These are phyloP conservation scores for Rosa chinensis DNA, from an alignment of 306 rosid genomes.

Conservation along the genomic window DNA sequence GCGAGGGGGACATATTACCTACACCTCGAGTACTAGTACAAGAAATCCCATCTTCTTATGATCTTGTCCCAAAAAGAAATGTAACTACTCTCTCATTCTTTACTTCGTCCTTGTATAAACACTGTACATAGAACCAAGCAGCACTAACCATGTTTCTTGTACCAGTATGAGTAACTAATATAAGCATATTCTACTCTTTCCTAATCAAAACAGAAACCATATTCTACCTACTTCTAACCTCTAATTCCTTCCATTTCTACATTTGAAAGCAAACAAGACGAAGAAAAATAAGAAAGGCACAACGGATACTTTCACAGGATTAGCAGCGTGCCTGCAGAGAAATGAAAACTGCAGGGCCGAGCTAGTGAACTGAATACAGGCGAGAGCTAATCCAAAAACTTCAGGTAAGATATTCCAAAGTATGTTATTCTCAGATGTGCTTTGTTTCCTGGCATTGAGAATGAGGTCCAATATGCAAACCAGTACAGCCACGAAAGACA, in stretches of 20 bases:
- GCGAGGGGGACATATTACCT: too few relatives aligned
- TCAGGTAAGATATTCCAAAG: not conserved
- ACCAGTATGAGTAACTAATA: not conserved
- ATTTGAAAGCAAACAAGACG: slow-evolving; percentile 4
- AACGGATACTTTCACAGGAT: not conserved
- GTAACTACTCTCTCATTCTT: too few relatives aligned
- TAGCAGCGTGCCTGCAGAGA: not conserved
- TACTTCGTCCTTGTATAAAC: too few relatives aligned
- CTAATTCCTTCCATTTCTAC: not conserved
- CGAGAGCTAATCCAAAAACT: slow-evolving; percentile 3
- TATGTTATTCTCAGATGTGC: not conserved
- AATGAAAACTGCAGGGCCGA: slow-evolving; percentile 6
- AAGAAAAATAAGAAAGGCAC: not conserved
- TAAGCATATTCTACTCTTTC: not conserved
- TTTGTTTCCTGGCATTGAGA: too few relatives aligned
- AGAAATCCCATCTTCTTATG: too few relatives aligned
- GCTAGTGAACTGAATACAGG: not conserved
- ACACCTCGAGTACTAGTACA: too few relatives aligned
- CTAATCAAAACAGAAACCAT: not conserved
- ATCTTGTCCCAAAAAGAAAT: too few relatives aligned
- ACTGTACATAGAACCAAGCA: not conserved
- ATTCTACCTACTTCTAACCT: not conserved
- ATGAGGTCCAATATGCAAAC: slow-evolving; percentile 1
- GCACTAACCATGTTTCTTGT: not conserved
- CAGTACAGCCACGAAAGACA: not conserved